Evolutionary conservation across 2,329 filamentous ascomycete species (phyloP).

Genomic region (Apiospora kogelbergensis): DNA sequence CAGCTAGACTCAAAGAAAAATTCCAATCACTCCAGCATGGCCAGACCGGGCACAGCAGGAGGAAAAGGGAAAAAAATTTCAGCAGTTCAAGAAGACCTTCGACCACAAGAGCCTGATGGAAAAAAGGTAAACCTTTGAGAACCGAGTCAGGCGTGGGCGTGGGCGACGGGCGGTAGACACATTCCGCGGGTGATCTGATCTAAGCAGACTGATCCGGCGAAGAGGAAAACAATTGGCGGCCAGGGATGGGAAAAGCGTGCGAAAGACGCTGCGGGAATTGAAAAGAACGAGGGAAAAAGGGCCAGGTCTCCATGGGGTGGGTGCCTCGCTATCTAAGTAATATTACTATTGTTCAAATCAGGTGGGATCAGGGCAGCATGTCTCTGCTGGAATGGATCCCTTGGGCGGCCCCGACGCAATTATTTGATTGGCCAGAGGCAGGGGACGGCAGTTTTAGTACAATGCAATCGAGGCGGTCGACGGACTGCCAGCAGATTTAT

Average conservation of each 20-base stretch:
- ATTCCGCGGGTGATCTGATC: background rate
- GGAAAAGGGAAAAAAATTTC: background rate
- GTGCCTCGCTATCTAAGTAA: constrained; percentile 4
- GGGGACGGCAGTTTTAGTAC: background rate
- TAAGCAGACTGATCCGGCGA: background rate
- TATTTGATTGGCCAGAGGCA: background rate
- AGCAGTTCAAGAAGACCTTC: background rate
- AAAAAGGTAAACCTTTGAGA: background rate
- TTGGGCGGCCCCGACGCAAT: background rate
- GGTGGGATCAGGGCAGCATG: background rate
- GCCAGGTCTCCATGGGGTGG: background rate
- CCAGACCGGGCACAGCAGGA: background rate
- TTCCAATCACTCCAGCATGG: background rate
- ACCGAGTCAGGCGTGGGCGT: background rate
- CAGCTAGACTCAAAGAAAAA: background rate
- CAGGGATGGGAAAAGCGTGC: background rate
- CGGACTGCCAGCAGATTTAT: background rate
- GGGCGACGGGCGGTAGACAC: background rate
- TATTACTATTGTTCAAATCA: background rate
- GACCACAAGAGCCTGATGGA: background rate
- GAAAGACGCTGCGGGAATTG: background rate
- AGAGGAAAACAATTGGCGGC: background rate
- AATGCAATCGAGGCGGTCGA: background rate
- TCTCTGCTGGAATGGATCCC: background rate
- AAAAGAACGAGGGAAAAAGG: background rate